Evolutionary conservation across 768 basidiomycete species (phyloP).

Genomic region (Tylopilus cervinicoccineus): DNA sequence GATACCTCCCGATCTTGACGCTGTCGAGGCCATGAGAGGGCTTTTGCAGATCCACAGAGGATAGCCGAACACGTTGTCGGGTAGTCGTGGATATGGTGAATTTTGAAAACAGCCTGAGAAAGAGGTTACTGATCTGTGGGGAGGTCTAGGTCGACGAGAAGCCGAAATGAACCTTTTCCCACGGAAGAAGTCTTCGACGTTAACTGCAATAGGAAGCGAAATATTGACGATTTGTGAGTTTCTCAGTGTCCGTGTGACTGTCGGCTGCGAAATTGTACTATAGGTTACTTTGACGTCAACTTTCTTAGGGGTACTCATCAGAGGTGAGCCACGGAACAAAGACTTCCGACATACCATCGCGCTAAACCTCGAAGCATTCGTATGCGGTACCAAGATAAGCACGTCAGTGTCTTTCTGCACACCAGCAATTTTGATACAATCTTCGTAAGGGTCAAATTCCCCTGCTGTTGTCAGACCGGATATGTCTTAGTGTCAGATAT

Average conservation of each 20-base stretch:
- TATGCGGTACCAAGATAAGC: constrained; percentile 59
- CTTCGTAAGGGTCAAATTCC: constrained; percentile 37
- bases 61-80: constrained; percentile 74
- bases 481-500: constrained; percentile 1
- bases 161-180: constrained; percentile 54
- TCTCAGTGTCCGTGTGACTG: constrained; percentile 48
- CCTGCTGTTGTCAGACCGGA: constrained; percentile 16
- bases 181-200: constrained; percentile 96
- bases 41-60: constrained; percentile 50
- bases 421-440: constrained; percentile 45
- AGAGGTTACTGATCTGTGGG: neutral
- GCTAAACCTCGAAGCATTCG: constrained; percentile 56
- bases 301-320: constrained; percentile 45
- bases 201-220: constrained; percentile 82
- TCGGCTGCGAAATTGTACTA: constrained; percentile 50
- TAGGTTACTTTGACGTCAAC: constrained; percentile 68
- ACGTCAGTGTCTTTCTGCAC: constrained; percentile 44
- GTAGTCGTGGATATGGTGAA: constrained; percentile 86
- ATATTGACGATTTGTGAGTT: constrained; percentile 57
- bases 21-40: constrained; percentile 42
- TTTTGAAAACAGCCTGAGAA: constrained; percentile 75
- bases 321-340: neutral
- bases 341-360: constrained; percentile 47
- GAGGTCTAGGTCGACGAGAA: constrained; percentile 1
- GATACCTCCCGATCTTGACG: constrained; percentile 50